These are phyloP conservation scores for Trametes gibbosa DNA, from an alignment of 768 basidiomycete genomes.

Conservation along the genomic window DNA sequence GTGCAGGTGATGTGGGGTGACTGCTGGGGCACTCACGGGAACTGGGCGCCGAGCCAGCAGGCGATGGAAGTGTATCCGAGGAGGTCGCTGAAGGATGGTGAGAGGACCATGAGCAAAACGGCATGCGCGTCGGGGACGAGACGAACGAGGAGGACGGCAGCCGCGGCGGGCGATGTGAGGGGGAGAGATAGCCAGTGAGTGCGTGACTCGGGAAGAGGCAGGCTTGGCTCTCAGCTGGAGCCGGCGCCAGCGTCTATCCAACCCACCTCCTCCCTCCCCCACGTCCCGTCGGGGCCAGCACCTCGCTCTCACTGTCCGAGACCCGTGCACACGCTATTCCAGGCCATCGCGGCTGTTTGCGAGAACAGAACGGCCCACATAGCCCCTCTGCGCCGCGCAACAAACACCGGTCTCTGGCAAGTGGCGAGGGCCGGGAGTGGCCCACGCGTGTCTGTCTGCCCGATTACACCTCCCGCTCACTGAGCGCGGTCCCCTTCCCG, in stretches of 20 bases:
- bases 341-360: no score
- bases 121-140: slow-evolving; percentile 11
- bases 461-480: neutral
- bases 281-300: neutral
- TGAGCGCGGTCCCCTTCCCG: neutral
- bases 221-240: neutral
- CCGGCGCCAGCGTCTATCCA: neutral
- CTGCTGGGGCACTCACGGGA: slow-evolving; percentile 63
- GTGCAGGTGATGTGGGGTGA: slow-evolving; percentile 6
- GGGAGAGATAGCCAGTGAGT: neutral
- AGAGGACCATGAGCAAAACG: slow-evolving; percentile 23
- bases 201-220: slow-evolving; percentile 1
- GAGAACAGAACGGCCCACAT: no score
- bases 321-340: no score
- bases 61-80: slow-evolving; percentile 70
- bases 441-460: neutral
- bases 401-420: neutral
- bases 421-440: neutral
- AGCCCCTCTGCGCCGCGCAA: neutral
- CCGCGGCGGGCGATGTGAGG: neutral
- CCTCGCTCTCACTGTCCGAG: neutral
- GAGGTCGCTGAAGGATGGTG: slow-evolving; percentile 50
- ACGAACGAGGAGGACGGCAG: slow-evolving; percentile 2
- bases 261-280: neutral
- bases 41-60: slow-evolving; percentile 85